Percentiles rank a stretch among this genome's conserved stretches.
Conservation (phyloP, 2,329 filamentous ascomycete species). For the Xylaria arbuscula region DNA sequence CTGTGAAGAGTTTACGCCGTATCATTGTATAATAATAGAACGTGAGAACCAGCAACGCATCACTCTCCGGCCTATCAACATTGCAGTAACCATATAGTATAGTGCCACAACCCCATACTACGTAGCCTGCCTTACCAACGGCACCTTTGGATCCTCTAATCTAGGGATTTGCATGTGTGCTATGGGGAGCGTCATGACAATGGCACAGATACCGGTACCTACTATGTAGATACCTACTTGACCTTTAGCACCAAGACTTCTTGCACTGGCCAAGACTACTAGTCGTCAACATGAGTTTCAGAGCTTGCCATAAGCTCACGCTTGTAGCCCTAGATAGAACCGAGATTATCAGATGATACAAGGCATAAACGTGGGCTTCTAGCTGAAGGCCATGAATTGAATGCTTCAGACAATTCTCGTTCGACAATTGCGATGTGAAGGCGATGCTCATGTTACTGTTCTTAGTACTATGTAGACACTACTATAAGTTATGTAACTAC, state of each 20-base stretch:
- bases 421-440: background rate
- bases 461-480: too few relatives aligned
- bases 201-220: too few relatives aligned
- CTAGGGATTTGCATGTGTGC: background rate
- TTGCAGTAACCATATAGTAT: background rate
- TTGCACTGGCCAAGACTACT: background rate
- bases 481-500: too few relatives aligned
- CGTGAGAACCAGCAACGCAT: constrained; percentile 3
- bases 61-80: background rate
- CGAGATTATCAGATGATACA: background rate
- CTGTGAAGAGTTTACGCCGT: background rate
- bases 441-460: background rate
- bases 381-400: background rate
- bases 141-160: constrained; percentile 1
- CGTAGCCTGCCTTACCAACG: background rate
- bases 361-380: background rate
- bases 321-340: background rate
- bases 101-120: background rate
- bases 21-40: constrained; percentile 33
- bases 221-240: too few relatives aligned
- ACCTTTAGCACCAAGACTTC: too few relatives aligned
- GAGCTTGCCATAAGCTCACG: background rate
- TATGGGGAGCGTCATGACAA: background rate
- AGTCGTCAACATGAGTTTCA: background rate
- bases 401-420: background rate